phyloP scores from a whole-genome alignment of 2,329 filamentous ascomycete species.

The Sporothrix curviconia region DNA sequence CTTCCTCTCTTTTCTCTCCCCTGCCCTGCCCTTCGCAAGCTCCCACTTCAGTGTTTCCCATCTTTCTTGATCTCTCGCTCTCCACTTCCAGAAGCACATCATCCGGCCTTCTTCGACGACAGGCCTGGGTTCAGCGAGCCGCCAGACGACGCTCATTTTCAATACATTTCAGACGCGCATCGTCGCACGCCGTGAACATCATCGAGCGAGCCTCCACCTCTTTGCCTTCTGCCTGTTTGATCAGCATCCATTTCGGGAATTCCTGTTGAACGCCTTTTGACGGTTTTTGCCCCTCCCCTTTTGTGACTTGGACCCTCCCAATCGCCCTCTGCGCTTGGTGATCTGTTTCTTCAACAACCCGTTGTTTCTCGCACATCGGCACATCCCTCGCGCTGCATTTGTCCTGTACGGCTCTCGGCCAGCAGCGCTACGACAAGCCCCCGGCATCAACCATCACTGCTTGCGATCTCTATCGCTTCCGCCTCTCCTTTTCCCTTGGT shows the following conservation, averaged over 20 bases:
- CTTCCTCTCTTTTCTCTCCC: not conserved
- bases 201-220: constrained; percentile 23
- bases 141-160: constrained; percentile 17
- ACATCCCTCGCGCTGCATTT: constrained; percentile 12
- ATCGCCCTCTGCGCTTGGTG: constrained; percentile 22
- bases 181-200: constrained; percentile 30
- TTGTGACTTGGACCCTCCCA: constrained; percentile 35
- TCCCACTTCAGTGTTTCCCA: not conserved
- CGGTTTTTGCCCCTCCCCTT: constrained; percentile 19
- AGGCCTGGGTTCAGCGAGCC: constrained; percentile 11
- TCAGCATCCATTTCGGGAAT: constrained; percentile 27
- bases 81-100: constrained; percentile 31
- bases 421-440: constrained; percentile 1
- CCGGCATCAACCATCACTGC: not conserved
- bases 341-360: constrained; percentile 30
- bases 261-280: constrained; percentile 25
- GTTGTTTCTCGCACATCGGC: constrained; percentile 26
- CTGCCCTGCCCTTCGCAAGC: not conserved
- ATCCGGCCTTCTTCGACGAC: constrained; percentile 26
- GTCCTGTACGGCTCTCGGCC: constrained; percentile 4
- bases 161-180: constrained; percentile 28
- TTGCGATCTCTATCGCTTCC: not conserved
- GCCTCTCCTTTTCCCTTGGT: constrained; percentile 12
- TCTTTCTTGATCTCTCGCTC: constrained; percentile 14
- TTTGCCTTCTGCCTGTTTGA: constrained; percentile 27